phyloP scores from a whole-genome alignment of 2,329 filamentous ascomycete genomes.

The Fusarium setosum region DNA sequence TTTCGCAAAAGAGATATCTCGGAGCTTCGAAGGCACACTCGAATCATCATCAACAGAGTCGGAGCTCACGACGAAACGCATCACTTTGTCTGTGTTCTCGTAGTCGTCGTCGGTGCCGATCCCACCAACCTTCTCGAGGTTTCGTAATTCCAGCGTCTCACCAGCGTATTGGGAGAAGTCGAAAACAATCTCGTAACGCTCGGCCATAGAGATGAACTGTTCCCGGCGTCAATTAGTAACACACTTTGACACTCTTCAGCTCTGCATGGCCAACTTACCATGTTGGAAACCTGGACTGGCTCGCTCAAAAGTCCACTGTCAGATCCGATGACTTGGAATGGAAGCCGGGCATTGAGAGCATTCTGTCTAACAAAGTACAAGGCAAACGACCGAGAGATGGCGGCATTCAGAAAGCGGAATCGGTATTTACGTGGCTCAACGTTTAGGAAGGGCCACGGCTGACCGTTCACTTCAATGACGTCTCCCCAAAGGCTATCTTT shows the following conservation, averaged over 20 bases:
- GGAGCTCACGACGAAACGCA: constrained; percentile 62
- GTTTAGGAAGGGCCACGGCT: constrained; percentile 69
- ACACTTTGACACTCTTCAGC: background rate
- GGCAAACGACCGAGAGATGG: constrained; percentile 59
- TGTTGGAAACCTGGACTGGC: constrained; percentile 54
- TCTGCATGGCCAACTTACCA: constrained; percentile 36
- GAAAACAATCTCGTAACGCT: constrained; percentile 68
- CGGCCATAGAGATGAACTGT: constrained; percentile 61
- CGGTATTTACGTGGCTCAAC: constrained; percentile 71
- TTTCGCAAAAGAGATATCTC: constrained; percentile 52
- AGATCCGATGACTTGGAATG: constrained; percentile 65
- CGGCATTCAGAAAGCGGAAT: constrained; percentile 63
- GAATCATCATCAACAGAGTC: constrained; percentile 50
- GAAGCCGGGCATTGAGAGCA: constrained; percentile 44
- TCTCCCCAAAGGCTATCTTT: constrained; percentile 64
- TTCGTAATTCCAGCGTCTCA: constrained; percentile 57
- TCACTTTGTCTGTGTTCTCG: constrained; percentile 61
- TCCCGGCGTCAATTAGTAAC: background rate
- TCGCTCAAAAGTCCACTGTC: constrained; percentile 62
- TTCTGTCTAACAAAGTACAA: constrained; percentile 57
- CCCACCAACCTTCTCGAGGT: constrained; percentile 36
- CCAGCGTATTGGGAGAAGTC: constrained; percentile 63
- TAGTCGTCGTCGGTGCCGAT: constrained; percentile 61
- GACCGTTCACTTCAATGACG: constrained; percentile 67
- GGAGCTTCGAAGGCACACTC: constrained; percentile 48